Conservation (phyloP, 805 yeast species). For the Teunomyces panamensis region DNA sequence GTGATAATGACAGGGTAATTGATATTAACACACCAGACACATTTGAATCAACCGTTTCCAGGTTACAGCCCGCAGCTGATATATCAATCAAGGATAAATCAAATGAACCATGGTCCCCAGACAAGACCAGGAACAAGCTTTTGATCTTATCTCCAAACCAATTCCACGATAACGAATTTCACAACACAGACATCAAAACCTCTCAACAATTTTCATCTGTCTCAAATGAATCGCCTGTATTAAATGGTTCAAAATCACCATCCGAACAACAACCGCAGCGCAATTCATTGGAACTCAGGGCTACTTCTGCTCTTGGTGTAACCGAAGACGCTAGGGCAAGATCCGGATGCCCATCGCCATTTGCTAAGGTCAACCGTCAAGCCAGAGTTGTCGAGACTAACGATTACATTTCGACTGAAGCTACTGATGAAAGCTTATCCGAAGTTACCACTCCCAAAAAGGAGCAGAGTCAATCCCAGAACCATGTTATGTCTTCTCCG, state of each 20-base stretch:
- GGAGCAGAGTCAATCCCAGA: not conserved
- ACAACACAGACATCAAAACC: constrained; percentile 15
- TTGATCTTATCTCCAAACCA: constrained; percentile 40
- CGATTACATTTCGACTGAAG: constrained; percentile 16
- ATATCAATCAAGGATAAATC: constrained; percentile 7
- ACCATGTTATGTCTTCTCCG: constrained; percentile 26
- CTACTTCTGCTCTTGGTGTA: constrained; percentile 7
- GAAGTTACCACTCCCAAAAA: constrained; percentile 15
- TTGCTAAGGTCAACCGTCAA: constrained; percentile 42
- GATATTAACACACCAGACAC: not conserved
- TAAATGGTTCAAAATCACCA: not conserved
- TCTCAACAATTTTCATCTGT: constrained; percentile 1
- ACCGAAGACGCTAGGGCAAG: constrained; percentile 22
- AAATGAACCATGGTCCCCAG: constrained; percentile 3
- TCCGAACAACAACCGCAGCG: not conserved
- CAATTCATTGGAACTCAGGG: not conserved
- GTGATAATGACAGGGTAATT: constrained; percentile 12
- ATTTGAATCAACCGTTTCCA: not conserved
- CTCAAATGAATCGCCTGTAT: not conserved
- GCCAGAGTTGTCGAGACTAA: constrained; percentile 43
- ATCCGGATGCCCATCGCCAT: constrained; percentile 35
- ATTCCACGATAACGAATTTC: constrained; percentile 32
- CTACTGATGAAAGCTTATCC: constrained; percentile 10
- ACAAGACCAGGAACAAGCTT: constrained; percentile 25
- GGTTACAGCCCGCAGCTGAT: constrained; percentile 15